phyloP scores from a whole-genome alignment of 805 yeast species.

The Cyberlindnera euphorbiae region DNA sequence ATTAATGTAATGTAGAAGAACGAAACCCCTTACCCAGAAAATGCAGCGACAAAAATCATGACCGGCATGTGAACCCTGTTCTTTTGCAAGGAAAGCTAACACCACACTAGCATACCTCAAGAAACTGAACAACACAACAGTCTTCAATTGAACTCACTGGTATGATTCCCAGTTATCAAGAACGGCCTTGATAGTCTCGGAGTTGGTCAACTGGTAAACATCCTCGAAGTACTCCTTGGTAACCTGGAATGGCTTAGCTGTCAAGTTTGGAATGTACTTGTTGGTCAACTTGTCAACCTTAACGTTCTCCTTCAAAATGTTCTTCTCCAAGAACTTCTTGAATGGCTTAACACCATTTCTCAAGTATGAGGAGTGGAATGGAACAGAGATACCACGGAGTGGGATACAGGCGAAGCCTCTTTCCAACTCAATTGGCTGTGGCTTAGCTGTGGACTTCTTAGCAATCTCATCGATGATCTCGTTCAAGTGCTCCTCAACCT shows the following conservation, averaged over 20 bases:
- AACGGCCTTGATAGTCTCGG: conserved; percentile 84
- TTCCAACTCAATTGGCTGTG: conserved; percentile 95
- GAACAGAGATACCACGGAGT: conserved; percentile 97
- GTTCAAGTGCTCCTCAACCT: conserved; percentile 81
- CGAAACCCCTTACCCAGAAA: too few species aligned
- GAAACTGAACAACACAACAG: too few species aligned
- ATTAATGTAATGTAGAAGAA: neutral
- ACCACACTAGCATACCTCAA: conserved; percentile 28
- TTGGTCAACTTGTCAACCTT: conserved; percentile 91
- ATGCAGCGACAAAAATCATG: too few species aligned
- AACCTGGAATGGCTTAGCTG: conserved; percentile 94
- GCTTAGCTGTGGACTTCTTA: conserved; percentile 75
- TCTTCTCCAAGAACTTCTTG: conserved; percentile 95
- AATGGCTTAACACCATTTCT: conserved; percentile 98
- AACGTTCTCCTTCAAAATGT: conserved; percentile 90
- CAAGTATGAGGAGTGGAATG: conserved; percentile 98
- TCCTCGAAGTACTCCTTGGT: conserved; percentile 97
- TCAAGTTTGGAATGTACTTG: conserved; percentile 97
- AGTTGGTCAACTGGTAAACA: conserved; percentile 86
- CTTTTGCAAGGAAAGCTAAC: conserved; percentile 19
- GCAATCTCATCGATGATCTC: conserved; percentile 88
- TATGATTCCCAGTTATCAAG: conserved; percentile 94
- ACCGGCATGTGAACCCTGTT: too few species aligned
- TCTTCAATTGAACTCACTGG: conserved; percentile 32
- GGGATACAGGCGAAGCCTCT: conserved; percentile 99